phyloP scores from a whole-genome alignment of 2,329 filamentous ascomycete genomes.

The Neonectria magnoliae region DNA sequence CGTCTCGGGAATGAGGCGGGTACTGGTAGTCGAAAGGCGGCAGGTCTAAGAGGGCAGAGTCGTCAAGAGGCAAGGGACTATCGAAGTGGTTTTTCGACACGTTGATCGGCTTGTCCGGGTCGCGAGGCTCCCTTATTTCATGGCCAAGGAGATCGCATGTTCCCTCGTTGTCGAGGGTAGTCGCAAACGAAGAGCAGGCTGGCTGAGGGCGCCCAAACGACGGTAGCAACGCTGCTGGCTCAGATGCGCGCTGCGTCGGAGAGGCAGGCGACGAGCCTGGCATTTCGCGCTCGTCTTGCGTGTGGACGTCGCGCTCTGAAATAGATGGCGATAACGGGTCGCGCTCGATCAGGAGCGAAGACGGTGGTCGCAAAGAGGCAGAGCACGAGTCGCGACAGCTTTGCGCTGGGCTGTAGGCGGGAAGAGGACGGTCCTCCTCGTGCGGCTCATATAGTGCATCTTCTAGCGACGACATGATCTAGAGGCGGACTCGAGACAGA shows the following conservation, averaged over 20 bases:
- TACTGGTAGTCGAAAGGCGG: constrained; percentile 15
- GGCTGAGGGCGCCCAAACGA: background rate
- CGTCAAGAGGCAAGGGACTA: constrained; percentile 1
- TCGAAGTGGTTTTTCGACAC: constrained; percentile 18
- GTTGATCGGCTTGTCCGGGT: background rate
- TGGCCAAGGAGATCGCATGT: background rate
- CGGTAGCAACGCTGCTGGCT: constrained; percentile 13
- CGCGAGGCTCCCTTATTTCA: background rate
- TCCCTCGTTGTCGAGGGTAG: constrained; percentile 5
- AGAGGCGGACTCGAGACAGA: background rate
- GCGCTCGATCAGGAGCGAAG: constrained; percentile 31
- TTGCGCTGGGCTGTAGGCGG: background rate
- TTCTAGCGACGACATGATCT: background rate
- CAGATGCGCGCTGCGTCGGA: background rate
- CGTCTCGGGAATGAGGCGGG: constrained; percentile 23
- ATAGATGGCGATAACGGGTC: background rate
- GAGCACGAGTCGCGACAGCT: constrained; percentile 10
- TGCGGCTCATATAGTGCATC: background rate
- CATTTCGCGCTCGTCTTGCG: background rate
- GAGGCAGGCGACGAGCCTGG: constrained; percentile 4
- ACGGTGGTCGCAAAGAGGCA: constrained; percentile 26
- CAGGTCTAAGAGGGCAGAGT: constrained; percentile 7
- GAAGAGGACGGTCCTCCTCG: background rate
- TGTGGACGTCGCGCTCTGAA: background rate
- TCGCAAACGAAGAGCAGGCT: constrained; percentile 13